A percentile compares a stretch with the other conserved stretches of the same genome.
Evolutionary conservation across 345 rosid genomes (phyloP).

Genomic region (Eutrema heterophyllum): DNA sequence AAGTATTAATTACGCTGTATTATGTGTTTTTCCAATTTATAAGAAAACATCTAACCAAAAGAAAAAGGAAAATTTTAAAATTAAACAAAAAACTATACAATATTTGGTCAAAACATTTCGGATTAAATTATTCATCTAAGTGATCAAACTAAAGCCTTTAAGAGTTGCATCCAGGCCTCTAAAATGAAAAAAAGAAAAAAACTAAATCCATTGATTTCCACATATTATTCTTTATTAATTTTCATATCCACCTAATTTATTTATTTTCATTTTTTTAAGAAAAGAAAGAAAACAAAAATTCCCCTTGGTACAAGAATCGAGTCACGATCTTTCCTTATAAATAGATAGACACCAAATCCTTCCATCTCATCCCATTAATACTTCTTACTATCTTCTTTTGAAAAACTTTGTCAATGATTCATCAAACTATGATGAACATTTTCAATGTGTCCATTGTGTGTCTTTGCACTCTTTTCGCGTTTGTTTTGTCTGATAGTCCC

Average conservation of each 20-base stretch:
- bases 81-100: neutral
- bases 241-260: neutral
- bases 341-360: neutral
- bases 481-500: neutral
- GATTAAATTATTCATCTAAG: neutral
- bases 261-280: neutral
- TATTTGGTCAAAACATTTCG: neutral
- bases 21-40: neutral
- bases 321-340: neutral
- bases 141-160: neutral
- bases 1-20: neutral
- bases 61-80: no score
- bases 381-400: neutral
- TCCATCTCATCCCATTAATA: neutral
- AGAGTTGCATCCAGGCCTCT: neutral
- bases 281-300: neutral
- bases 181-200: neutral
- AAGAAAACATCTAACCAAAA: neutral
- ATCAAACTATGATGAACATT: neutral
- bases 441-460: neutral
- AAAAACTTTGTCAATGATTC: neutral
- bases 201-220: neutral
- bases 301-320: neutral
- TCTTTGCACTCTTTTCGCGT: neutral
- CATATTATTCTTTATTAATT: neutral